A percentile compares a stretch with the other conserved stretches of the same genome.
Evolutionary conservation across 345 rosid species (phyloP).

Genomic region (Gossypium raimondii): DNA sequence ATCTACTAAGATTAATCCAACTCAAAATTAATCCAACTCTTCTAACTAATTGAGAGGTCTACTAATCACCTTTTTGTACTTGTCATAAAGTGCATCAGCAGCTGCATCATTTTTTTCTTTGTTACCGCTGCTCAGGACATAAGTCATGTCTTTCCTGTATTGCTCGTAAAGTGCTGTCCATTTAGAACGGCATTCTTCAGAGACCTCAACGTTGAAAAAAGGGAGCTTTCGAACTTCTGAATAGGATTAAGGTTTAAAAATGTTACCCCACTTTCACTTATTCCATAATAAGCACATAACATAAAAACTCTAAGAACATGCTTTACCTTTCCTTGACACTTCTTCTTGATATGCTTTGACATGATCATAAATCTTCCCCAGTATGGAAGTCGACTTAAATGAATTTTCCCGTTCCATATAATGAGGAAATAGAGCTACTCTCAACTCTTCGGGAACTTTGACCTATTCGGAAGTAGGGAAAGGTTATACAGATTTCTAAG

Average conservation of each 20-base stretch:
- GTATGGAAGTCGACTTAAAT: conserved; percentile 52
- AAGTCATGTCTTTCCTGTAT: conserved; percentile 50
- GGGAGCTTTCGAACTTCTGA: conserved; percentile 55
- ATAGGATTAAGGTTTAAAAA: neutral
- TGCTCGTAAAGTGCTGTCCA: conserved; percentile 31
- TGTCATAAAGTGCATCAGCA: conserved; percentile 29
- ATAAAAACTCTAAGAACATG: neutral
- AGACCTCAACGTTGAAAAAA: conserved; percentile 30
- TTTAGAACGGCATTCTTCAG: conserved; percentile 17
- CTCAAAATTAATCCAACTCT: too few relatives aligned
- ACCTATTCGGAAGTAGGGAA: conserved; percentile 28
- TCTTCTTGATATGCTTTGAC: conserved; percentile 31
- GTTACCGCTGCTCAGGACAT: conserved; percentile 13
- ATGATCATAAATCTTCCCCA: conserved; percentile 57
- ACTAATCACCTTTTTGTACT: conserved; percentile 55
- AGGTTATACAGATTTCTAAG: neutral
- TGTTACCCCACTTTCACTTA: neutral
- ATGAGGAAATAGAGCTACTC: conserved; percentile 47
- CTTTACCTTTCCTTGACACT: conserved; percentile 26
- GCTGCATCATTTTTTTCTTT: conserved; percentile 15
- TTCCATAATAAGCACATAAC: neutral
- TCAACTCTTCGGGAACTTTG: conserved; percentile 41
- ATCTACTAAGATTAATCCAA: too few relatives aligned
- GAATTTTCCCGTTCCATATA: conserved; percentile 42
- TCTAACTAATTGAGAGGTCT: too few relatives aligned